Evolutionary conservation across 257 asterid genomes (phyloP).

Genomic region (Knoxia roxburghii): DNA sequence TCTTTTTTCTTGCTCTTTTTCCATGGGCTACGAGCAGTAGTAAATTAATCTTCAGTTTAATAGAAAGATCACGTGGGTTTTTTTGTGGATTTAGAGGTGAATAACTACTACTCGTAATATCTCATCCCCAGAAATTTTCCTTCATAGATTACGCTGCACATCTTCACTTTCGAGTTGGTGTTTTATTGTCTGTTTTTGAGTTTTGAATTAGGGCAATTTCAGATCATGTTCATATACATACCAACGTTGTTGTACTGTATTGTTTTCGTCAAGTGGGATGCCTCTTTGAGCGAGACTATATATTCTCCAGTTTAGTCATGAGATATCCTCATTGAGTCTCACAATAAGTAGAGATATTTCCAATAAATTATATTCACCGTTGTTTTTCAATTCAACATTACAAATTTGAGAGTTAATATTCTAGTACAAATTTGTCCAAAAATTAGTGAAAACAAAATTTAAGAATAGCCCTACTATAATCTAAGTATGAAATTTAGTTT

Average conservation of each 20-base stretch:
- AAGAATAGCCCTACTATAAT: no score
- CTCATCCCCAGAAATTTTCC: conserved; percentile 6
- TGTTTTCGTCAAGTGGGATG: not conserved
- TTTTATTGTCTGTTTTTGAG: not conserved
- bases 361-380: no score
- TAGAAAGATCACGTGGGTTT: conserved; percentile 4
- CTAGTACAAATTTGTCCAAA: no score
- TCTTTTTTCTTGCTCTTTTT: not conserved
- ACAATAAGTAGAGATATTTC: no score
- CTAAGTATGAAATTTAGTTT: no score
- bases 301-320: no score
- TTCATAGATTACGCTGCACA: not conserved
- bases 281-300: no score
- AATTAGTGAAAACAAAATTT: no score
- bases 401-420: not conserved
- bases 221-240: no score
- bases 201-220: not conserved
- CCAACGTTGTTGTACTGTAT: not conserved
- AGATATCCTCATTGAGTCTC: no score
- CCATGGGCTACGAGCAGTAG: no score
- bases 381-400: no score
- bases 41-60: not conserved
- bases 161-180: not conserved
- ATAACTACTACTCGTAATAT: conserved; percentile 20
- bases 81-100: not conserved